Evolutionary conservation across 257 asterid species (phyloP), one percentile per base, ranked within the genome.

Genomic region (Solanum tacnaense): DNA sequence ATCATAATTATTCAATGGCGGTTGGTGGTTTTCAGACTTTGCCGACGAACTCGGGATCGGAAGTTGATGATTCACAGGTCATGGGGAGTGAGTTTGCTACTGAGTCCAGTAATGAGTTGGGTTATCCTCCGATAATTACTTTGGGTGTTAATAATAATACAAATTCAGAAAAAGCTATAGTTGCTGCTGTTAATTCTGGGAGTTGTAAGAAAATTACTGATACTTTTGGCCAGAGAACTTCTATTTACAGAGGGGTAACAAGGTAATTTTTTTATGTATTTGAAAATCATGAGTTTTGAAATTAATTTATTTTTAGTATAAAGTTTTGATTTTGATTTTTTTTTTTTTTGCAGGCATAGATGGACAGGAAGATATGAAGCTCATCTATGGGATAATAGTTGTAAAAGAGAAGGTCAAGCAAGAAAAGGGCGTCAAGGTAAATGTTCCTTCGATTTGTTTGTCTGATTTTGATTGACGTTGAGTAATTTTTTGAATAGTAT

Each of bases 361-460:
- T 96, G 99, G 99, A 97, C 99, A n/a, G 99, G 99, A 13, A 96
- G 99, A 94, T 97, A 96, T 79, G 99, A 97, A 91, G 99, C 99
- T 87, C 99, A 96, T 93, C 98, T 97, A 38, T 97, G 99, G 99
- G 99, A 97, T 91, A 97, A 97, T 93, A 96, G 98, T 95, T 96
- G 99, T 92, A 94, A 98, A 87, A 94, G 98, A 72, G 99, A 97
- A 85, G 99, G 99, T 38, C 98, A 96, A 92, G 99, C 99, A n/a
- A 95, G 99, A 92, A 97, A 97, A 92, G 99, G 99, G 88, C 99
- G 99, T 93, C 99, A 97, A 97, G 99, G 99, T 38, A 23, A 35
- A 8, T 68, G 11, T 72, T 20, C 1, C 8, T 44, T 71, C 6
- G 13, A 60, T 60, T 60, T 60, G 25, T 60, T 23, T 23, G 70